Evolutionary conservation across 441 rosid genomes (phyloP), one percentile per base, ranked within the genome.

Genomic region (Viola pubescens): DNA sequence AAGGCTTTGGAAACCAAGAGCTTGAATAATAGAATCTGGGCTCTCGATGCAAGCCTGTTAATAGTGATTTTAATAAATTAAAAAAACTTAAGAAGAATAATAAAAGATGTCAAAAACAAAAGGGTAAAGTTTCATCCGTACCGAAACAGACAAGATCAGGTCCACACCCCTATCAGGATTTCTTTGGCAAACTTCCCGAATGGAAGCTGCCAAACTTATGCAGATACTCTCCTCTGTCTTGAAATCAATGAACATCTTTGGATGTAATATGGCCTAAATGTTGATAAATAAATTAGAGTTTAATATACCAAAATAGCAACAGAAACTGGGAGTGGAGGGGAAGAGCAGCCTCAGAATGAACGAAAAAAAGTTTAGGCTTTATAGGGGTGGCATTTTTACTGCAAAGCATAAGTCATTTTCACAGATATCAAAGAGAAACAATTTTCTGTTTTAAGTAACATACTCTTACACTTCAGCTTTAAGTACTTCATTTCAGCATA

Each of bases 131-230:
- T 59, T 12, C 19, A 58, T 61, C 49, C 85, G 53, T 86, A 92
- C 98, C 89, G 91, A 83, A 70, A 92, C 86, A 63, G 97, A 89
- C 78, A 92, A 78, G 77, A 92, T 89, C 73, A 92, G 82, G 69
- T 89, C 98, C 75, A 92, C 97, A 16, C 98, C 98, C 82, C 98
- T 87, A 75, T 92, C 97, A 69, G 98, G 88, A 62, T 89, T 78
- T 75, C 77, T 81, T 70, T 70, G 73, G 84, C 98, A 87, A 70
- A 89, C 84, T 71, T 89, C 97, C 57, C 75, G 76, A 69, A 89
- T 60, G 54, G 96, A 87, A 67, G 87, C 83, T 58, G 98, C 98
- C 79, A 87, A 74, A 70, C 94, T 81, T 48, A 89, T 71, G 72
- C 87, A 78, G 70, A 86, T 76, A 66, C 66, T 74, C 72, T 81